Conservation (phyloP, 176 grass and related monocot genomes). For the Oryza officinalis region DNA sequence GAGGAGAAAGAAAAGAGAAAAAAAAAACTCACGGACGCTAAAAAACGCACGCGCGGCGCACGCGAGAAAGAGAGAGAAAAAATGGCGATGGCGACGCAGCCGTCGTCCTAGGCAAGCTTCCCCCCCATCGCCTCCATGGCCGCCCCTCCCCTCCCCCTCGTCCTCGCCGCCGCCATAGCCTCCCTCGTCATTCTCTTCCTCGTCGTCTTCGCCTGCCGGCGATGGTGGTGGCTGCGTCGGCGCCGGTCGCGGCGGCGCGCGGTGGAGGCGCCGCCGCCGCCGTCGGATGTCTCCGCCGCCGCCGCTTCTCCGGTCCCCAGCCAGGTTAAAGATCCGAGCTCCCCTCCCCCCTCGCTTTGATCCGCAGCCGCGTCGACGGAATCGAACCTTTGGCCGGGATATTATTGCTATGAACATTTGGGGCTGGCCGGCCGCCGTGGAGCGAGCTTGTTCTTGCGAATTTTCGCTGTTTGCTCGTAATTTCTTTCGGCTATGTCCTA, state of each 20-base stretch:
- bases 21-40: background rate
- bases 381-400: constrained; percentile 6
- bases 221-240: constrained; percentile 24
- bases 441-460: constrained; percentile 1
- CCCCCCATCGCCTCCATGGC: constrained; percentile 23
- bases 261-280: background rate
- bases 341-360: background rate
- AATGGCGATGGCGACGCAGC: constrained; percentile 45
- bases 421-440: no score
- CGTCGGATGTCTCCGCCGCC: background rate
- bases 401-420: background rate
- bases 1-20: no score
- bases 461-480: background rate
- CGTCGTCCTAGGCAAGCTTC: constrained; percentile 18
- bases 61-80: background rate
- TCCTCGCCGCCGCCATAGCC: constrained; percentile 32
- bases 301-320: background rate
- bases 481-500: background rate
- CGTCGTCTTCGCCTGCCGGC: constrained; percentile 45
- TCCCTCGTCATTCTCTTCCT: constrained; percentile 37
- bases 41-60: background rate
- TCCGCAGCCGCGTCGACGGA: background rate
- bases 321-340: constrained; percentile 41
- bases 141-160: constrained; percentile 23
- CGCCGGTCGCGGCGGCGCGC: background rate